Evolutionary conservation across 2,329 filamentous ascomycete genomes (phyloP).

Genomic region (Pseudonectria buxi): DNA sequence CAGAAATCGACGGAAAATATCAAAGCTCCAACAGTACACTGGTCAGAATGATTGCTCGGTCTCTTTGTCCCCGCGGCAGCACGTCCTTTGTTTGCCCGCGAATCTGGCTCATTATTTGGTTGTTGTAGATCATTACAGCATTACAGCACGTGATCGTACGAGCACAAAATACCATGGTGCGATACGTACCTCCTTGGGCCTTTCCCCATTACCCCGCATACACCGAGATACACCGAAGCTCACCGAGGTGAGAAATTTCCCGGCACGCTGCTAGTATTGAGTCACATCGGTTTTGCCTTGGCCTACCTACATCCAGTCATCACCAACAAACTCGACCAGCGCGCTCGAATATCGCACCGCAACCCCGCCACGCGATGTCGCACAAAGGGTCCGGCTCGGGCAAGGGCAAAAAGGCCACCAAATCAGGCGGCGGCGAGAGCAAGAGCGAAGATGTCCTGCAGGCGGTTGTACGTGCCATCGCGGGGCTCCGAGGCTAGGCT

Average conservation of each 20-base stretch:
- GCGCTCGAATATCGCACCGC: constrained; percentile 10
- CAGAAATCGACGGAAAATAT: too few relatives aligned
- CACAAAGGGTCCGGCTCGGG: constrained; percentile 35
- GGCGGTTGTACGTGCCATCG: constrained; percentile 42
- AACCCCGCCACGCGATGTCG: constrained; percentile 32
- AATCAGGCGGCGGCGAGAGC: constrained; percentile 43
- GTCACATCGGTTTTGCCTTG: constrained; percentile 22
- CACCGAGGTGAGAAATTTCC: constrained; percentile 24
- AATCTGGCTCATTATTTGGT: too few relatives aligned
- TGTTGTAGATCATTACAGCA: too few relatives aligned
- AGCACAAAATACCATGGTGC: too few relatives aligned
- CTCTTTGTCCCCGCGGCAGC: too few relatives aligned
- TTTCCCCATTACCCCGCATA: constrained; percentile 4
- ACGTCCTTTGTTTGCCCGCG: too few relatives aligned
- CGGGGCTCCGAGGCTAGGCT: constrained; percentile 14
- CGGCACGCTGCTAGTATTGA: constrained; percentile 21
- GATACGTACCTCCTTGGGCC: too few relatives aligned
- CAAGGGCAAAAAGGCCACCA: constrained; percentile 49
- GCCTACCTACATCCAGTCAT: constrained; percentile 13
- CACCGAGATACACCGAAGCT: constrained; percentile 10
- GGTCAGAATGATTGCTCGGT: too few relatives aligned
- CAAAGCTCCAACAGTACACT: too few relatives aligned
- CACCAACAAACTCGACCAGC: constrained; percentile 7
- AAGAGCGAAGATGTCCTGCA: constrained; percentile 54
- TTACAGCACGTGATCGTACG: too few relatives aligned